phyloP scores from a whole-genome alignment of 1,284 basidiomycete species.

The Sporisorium exsertum region DNA sequence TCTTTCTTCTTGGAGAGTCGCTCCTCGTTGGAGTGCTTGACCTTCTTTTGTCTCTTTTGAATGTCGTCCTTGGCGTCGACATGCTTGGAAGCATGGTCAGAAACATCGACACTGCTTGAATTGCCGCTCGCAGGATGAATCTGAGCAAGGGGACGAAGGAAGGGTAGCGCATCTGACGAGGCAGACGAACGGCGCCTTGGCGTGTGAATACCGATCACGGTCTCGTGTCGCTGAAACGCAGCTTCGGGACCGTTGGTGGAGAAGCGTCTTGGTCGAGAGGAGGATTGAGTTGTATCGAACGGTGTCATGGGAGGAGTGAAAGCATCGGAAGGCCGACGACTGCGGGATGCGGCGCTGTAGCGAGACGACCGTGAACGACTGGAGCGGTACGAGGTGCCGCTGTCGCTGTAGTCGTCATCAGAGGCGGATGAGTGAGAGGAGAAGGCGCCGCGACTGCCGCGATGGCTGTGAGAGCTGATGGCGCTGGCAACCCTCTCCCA shows the following conservation, averaged over 20 bases:
- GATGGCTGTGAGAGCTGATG: conserved; percentile 40
- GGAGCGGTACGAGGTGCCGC: conserved; percentile 38
- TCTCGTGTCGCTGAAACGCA: conserved; percentile 59
- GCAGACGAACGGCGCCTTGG: conserved; percentile 50
- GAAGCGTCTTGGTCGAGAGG: conserved; percentile 43
- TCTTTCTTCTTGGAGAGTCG: conserved; percentile 26
- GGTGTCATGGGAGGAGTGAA: conserved; percentile 42
- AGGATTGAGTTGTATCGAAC: conserved; percentile 15
- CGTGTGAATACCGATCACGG: conserved; percentile 63
- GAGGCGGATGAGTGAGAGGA: conserved; percentile 42
- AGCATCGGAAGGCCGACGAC: conserved; percentile 29
- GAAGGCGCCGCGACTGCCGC: conserved; percentile 35
- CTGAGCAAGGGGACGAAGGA: conserved; percentile 50
- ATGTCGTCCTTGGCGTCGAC: conserved; percentile 4
- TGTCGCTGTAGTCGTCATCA: conserved; percentile 45
- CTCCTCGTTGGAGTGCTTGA: conserved; percentile 12
- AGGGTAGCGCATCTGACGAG: conserved; percentile 25
- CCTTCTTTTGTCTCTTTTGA: conserved; percentile 17
- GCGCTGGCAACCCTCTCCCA: conserved; percentile 50
- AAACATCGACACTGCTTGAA: conserved; percentile 17
- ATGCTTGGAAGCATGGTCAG: conserved; percentile 2
- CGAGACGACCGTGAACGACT: conserved; percentile 41
- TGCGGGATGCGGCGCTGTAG: conserved; percentile 18
- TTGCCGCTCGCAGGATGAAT: conserved; percentile 42
- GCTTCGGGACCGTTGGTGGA: conserved; percentile 59